Conservation (phyloP, 768 basidiomycete genomes). For the Russula sp. region DNA sequence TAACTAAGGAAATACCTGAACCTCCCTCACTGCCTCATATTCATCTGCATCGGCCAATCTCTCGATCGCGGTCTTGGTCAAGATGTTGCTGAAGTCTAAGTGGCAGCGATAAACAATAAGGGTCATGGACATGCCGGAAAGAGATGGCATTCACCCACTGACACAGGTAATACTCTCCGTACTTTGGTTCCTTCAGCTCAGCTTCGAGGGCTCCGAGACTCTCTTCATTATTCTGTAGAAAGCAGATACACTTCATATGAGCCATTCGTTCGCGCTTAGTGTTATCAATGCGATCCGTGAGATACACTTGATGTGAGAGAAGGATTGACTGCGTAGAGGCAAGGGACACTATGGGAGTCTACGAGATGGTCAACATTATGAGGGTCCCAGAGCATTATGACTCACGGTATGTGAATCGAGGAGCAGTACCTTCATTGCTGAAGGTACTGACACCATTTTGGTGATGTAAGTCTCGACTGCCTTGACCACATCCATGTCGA, state of each 20-base stretch:
- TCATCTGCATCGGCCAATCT: constrained; percentile 90
- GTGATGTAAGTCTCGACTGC: constrained; percentile 91
- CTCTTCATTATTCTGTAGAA: constrained; percentile 75
- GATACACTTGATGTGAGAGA: constrained; percentile 92
- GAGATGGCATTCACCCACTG: constrained; percentile 64
- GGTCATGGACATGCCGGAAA: constrained; percentile 4
- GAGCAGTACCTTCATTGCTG: constrained; percentile 91
- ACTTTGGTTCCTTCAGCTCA: constrained; percentile 85
- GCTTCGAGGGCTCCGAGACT: constrained; percentile 76
- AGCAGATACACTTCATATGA: constrained; percentile 96
- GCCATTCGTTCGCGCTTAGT: constrained; percentile 83
- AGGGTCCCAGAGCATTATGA: not conserved
- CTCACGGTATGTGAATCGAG: constrained; percentile 90
- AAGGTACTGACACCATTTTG: constrained; percentile 78
- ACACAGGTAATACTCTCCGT: constrained; percentile 99
- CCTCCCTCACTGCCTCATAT: constrained; percentile 92
- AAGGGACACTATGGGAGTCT: constrained; percentile 95
- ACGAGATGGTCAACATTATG: not conserved
- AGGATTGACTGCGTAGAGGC: constrained; percentile 91
- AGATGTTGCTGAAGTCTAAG: constrained; percentile 89
- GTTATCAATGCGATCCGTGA: constrained; percentile 98
- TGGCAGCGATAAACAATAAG: not conserved
- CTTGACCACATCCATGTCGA: constrained; percentile 85
- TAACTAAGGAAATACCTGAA: constrained; percentile 58
- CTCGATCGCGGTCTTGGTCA: constrained; percentile 88